Conservation (phyloP, 495 filamentous ascomycete genomes). For the Hyaloscypha finlandica region DNA sequence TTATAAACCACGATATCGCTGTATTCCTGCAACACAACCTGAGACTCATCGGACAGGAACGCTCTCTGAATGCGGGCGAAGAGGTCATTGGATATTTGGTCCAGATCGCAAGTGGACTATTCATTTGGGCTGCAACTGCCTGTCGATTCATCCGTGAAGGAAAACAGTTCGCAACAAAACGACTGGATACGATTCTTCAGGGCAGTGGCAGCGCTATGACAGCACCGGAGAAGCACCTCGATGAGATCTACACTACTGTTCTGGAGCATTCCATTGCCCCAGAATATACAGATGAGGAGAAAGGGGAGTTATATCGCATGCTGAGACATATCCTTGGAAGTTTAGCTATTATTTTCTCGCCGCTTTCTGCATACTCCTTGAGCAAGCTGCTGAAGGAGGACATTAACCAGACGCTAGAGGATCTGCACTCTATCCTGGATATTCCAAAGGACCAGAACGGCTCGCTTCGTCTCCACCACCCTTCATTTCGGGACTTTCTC, state of each 20-base stretch:
- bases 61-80: neutral
- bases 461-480: too few species aligned
- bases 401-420: neutral
- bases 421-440: slow-evolving; percentile 4
- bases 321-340: neutral
- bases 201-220: neutral
- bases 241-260: neutral
- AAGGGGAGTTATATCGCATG: neutral
- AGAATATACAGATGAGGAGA: neutral
- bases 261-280: neutral
- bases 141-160: neutral
- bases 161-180: neutral
- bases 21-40: neutral
- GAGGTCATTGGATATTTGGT: neutral
- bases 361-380: slow-evolving; percentile 2
- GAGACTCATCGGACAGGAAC: neutral
- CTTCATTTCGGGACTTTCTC: too few species aligned
- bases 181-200: neutral
- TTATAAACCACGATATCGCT: neutral
- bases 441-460: neutral
- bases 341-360: neutral
- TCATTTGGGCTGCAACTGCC: neutral
- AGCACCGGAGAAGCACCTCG: neutral
- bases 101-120: neutral
- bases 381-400: neutral